Conservation (phyloP, 129 eudicot species). For the Lactuca saligna region DNA sequence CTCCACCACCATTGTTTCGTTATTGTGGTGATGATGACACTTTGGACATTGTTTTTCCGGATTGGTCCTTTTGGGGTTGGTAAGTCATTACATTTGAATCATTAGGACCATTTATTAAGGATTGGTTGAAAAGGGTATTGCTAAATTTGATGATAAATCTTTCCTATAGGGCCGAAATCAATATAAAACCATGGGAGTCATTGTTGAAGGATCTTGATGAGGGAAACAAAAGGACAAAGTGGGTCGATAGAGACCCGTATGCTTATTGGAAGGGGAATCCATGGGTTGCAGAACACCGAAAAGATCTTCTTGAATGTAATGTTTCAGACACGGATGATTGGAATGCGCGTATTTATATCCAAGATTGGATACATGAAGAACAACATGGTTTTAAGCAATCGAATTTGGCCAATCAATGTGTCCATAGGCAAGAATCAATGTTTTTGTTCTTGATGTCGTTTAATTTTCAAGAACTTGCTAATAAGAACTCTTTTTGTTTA, state of each 20-base stretch:
- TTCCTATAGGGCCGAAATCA: slow-evolving; percentile 65
- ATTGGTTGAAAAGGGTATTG: not conserved
- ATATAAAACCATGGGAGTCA: slow-evolving; percentile 79
- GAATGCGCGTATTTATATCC: slow-evolving; percentile 67
- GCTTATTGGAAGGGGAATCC: slow-evolving; percentile 98
- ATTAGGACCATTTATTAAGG: not conserved
- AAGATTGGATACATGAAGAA: slow-evolving; percentile 67
- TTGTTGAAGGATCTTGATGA: slow-evolving; percentile 53
- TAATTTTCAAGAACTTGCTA: not conserved
- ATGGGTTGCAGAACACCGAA: slow-evolving; percentile 56
- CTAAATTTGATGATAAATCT: not conserved
- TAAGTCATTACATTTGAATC: slow-evolving; percentile 26
- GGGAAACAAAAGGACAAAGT: slow-evolving; percentile 57
- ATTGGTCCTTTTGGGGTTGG: slow-evolving; percentile 99
- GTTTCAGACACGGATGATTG: slow-evolving; percentile 70
- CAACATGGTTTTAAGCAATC: slow-evolving; percentile 68
- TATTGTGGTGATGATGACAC: slow-evolving; percentile 66
- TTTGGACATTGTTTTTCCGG: slow-evolving; percentile 74
- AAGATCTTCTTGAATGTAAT: slow-evolving; percentile 75
- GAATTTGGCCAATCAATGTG: slow-evolving; percentile 63
- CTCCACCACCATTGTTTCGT: slow-evolving; percentile 78
- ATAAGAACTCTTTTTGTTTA: slow-evolving; percentile 13
- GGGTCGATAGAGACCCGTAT: slow-evolving; percentile 75
- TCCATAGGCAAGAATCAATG: slow-evolving; percentile 40
- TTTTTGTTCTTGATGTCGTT: not conserved